Percentiles rank a stretch among this genome's conserved stretches.
Conservation (phyloP, 495 filamentous ascomycete genomes). For the Penicillium cosmopolitanum region DNA sequence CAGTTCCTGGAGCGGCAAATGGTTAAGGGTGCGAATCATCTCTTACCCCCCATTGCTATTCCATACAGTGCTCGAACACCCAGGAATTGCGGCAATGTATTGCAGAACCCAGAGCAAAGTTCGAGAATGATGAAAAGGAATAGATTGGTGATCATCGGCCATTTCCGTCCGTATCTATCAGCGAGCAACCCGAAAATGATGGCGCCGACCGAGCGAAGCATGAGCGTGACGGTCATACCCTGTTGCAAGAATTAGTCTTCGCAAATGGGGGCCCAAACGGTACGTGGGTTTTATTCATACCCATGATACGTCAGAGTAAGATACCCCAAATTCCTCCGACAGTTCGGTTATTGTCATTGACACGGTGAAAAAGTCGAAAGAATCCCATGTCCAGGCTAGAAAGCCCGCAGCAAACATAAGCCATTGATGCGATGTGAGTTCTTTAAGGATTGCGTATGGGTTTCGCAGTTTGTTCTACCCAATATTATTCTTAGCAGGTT, state of each 20-base stretch:
- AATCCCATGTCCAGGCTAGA: conserved; percentile 45
- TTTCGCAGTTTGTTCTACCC: conserved; percentile 28
- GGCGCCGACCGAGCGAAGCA: conserved; percentile 73
- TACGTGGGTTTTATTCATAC: conserved; percentile 1
- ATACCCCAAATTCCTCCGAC: conserved; percentile 33
- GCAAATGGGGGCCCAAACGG: background rate
- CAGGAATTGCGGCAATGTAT: conserved; percentile 71
- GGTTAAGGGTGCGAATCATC: background rate
- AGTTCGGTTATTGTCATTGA: conserved; percentile 42
- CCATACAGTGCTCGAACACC: conserved; percentile 73
- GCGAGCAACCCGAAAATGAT: conserved; percentile 69
- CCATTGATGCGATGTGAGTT: conserved; percentile 45
- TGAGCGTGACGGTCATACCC: conserved; percentile 79
- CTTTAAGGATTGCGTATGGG: conserved; percentile 30
- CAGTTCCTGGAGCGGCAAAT: background rate
- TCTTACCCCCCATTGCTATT: conserved; percentile 69
- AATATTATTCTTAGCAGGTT: background rate
- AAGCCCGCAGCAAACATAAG: conserved; percentile 40
- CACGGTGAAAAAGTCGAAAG: conserved; percentile 48
- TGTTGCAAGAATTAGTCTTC: background rate
- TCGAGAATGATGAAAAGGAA: conserved; percentile 73
- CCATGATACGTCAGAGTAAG: conserved; percentile 42
- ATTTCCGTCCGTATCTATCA: conserved; percentile 79
- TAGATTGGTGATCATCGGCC: conserved; percentile 77
- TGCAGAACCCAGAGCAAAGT: conserved; percentile 70